Percentiles rank a stretch among this genome's conserved stretches.
These are phyloP conservation scores for Collybia sordida DNA, from an alignment of 768 basidiomycete genomes.

Conservation along the genomic window DNA sequence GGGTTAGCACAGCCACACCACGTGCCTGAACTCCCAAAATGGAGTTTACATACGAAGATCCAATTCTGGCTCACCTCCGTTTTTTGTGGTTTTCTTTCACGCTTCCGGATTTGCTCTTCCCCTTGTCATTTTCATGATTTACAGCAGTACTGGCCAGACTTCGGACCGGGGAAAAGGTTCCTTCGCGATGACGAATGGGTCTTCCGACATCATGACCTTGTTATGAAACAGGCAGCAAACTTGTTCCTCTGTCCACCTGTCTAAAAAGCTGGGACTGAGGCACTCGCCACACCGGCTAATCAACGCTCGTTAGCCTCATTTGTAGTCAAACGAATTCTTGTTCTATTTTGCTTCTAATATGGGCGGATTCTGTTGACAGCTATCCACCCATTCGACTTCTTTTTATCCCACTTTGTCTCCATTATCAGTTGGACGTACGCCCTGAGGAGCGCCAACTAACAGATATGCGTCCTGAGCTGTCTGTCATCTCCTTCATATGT, in stretches of 20 bases:
- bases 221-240: constrained; percentile 23
- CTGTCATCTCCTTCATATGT: constrained; percentile 45
- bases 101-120: constrained; percentile 25
- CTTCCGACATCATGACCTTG: constrained; percentile 18
- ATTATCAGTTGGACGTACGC: background rate
- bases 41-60: constrained; percentile 18
- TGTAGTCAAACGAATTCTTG: constrained; percentile 18
- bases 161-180: background rate
- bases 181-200: background rate
- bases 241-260: constrained; percentile 19
- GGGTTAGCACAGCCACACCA: constrained; percentile 13
- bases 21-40: constrained; percentile 10
- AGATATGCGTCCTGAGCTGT: constrained; percentile 34
- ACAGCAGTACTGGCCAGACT: too few relatives aligned
- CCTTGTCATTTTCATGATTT: constrained; percentile 15
- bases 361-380: background rate
- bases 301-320: constrained; percentile 3
- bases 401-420: background rate
- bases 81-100: constrained; percentile 5
- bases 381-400: background rate
- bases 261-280: constrained; percentile 3
- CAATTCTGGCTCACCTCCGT: constrained; percentile 12
- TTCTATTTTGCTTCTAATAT: constrained; percentile 22
- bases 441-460: background rate
- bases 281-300: constrained; percentile 10